Percentiles rank a stretch among this genome's conserved stretches.
Conservation (phyloP, 805 yeast genomes). For the Babjeviella inositovora region DNA sequence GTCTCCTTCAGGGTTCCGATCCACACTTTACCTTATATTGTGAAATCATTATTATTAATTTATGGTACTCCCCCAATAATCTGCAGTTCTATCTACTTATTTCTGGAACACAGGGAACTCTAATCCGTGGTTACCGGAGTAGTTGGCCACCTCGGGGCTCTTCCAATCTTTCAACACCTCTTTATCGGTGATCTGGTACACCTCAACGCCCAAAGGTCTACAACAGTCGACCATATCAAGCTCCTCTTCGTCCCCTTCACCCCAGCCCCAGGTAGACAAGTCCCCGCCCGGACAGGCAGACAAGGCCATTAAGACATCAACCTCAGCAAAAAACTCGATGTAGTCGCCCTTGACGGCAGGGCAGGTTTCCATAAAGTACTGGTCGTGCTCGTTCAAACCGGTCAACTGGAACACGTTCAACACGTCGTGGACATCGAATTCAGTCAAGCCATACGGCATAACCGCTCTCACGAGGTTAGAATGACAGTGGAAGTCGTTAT, state of each 20-base stretch:
- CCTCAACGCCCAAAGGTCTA: constrained; percentile 47
- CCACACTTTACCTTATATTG: too few relatives aligned
- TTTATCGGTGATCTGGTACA: constrained; percentile 32
- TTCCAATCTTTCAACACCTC: constrained; percentile 29
- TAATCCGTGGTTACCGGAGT: constrained; percentile 43
- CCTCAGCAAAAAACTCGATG: constrained; percentile 54
- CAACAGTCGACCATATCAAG: constrained; percentile 46
- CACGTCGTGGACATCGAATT: constrained; percentile 54
- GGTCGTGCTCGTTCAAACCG: constrained; percentile 48
- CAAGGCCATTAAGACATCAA: constrained; percentile 45
- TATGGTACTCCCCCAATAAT: too few relatives aligned
- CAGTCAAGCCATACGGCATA: constrained; percentile 42
- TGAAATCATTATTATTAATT: too few relatives aligned
- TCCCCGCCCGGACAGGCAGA: constrained; percentile 64
- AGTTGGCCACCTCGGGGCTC: constrained; percentile 30
- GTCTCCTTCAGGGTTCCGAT: too few relatives aligned
- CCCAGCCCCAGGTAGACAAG: constrained; percentile 51
- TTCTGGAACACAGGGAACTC: constrained; percentile 7
- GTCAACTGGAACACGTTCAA: constrained; percentile 57
- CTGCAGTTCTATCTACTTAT: too few relatives aligned
- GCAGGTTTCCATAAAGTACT: constrained; percentile 56
- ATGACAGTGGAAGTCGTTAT: constrained; percentile 53
- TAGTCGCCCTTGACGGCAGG: constrained; percentile 45
- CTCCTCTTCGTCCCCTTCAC: constrained; percentile 20
- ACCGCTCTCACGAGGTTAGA: constrained; percentile 46